These are phyloP conservation scores for Austroboletus novae-zelandiae DNA, from an alignment of 1,284 basidiomycete species.

Conservation along the genomic window DNA sequence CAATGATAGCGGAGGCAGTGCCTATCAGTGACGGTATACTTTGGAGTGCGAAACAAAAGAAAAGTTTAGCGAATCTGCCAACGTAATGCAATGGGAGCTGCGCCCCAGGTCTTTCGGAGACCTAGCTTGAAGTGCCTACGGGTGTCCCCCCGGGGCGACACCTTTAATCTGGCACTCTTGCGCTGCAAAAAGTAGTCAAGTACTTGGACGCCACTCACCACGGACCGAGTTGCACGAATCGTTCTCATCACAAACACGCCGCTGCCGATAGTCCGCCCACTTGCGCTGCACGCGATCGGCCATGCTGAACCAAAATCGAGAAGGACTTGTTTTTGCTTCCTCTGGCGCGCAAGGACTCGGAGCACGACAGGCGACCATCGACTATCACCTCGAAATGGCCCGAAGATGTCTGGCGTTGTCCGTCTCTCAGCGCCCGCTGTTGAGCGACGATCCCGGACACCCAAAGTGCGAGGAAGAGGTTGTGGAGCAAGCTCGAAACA, in stretches of 20 bases:
- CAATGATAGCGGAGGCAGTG: conserved; percentile 8
- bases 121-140: too few species aligned
- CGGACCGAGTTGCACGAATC: too few species aligned
- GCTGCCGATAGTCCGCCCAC: neutral
- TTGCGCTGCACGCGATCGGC: neutral
- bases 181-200: too few species aligned
- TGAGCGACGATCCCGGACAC: conserved; percentile 2
- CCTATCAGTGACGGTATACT: neutral
- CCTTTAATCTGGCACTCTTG: too few species aligned
- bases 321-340: neutral
- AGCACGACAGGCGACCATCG: conserved; percentile 21
- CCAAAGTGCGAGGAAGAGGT: neutral
- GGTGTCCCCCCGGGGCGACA: too few species aligned
- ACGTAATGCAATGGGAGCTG: too few species aligned
- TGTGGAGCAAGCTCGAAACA: conserved; percentile 7
- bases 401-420: conserved; percentile 17
- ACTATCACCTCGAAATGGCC: conserved; percentile 20
- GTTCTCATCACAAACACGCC: neutral
- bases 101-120: too few species aligned
- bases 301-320: neutral
- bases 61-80: too few species aligned
- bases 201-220: too few species aligned
- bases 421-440: neutral
- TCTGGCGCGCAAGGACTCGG: conserved; percentile 12
- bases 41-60: neutral